phyloP scores from a whole-genome alignment of 2,329 filamentous ascomycete species.

The Trichoderma koningiopsis region DNA sequence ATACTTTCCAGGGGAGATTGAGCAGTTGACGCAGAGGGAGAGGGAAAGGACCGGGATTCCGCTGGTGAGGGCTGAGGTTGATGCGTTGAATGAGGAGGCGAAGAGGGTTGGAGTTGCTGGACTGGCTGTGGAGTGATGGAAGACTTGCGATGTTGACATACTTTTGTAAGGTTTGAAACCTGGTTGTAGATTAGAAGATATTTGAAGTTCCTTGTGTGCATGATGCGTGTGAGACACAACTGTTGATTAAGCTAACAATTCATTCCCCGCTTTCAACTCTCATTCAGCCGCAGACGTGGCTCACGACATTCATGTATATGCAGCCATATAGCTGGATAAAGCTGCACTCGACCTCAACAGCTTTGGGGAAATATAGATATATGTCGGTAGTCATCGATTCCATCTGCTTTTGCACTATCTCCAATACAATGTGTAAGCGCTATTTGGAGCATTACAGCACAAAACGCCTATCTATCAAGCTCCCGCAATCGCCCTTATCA shows the following conservation, averaged over 20 bases:
- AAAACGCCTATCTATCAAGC: not conserved
- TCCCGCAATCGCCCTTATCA: constrained; percentile 9
- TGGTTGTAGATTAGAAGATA: not conserved
- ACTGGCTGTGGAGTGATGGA: constrained; percentile 16
- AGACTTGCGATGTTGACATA: too few species aligned
- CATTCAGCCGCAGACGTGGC: not conserved
- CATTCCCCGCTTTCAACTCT: not conserved
- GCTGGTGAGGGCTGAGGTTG: constrained; percentile 58
- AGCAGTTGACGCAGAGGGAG: constrained; percentile 56
- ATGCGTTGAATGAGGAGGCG: constrained; percentile 58
- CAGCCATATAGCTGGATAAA: too few species aligned
- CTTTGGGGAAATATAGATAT: not conserved
- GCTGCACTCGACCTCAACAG: not conserved
- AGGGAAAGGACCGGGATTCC: constrained; percentile 60
- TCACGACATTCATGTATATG: not conserved
- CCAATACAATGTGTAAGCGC: not conserved
- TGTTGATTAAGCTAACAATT: not conserved
- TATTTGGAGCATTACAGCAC: not conserved
- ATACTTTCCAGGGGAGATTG: constrained; percentile 65
- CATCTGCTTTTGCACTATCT: not conserved
- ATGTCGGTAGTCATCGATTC: too few species aligned
- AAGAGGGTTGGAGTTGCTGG: constrained; percentile 43
- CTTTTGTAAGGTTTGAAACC: not conserved
- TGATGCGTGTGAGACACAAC: not conserved
- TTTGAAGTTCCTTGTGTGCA: not conserved